Evolutionary conservation across 2,329 filamentous ascomycete genomes (phyloP).

Genomic region (Sarocladium oryzae): DNA sequence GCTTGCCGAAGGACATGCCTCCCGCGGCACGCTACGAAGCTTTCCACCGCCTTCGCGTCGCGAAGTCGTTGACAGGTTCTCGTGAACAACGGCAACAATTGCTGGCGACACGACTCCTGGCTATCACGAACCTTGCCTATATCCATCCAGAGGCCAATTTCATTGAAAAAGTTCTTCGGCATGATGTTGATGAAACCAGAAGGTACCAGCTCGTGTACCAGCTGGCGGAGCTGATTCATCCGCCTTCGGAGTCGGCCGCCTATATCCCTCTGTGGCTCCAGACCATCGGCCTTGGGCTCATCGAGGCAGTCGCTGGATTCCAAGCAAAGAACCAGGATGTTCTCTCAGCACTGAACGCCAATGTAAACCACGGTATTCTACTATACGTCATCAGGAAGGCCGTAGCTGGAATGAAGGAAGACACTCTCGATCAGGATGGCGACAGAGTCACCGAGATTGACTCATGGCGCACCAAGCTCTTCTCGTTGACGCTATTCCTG

Average conservation of each 20-base stretch:
- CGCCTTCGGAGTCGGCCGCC: slow-evolving; percentile 61
- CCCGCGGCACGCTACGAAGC: slow-evolving; percentile 73
- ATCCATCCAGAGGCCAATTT: slow-evolving; percentile 81
- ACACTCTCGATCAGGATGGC: slow-evolving; percentile 45
- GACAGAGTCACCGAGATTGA: slow-evolving; percentile 63
- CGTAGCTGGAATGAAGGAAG: slow-evolving; percentile 68
- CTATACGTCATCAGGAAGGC: slow-evolving; percentile 90
- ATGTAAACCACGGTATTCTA: slow-evolving; percentile 91
- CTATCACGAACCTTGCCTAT: slow-evolving; percentile 86
- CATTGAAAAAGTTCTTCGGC: slow-evolving; percentile 74
- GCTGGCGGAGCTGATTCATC: slow-evolving; percentile 84
- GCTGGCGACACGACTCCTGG: slow-evolving; percentile 74
- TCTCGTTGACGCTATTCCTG: slow-evolving; percentile 79
- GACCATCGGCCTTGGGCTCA: slow-evolving; percentile 69
- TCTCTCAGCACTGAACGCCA: slow-evolving; percentile 84
- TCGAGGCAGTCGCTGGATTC: slow-evolving; percentile 81
- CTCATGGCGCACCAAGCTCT: slow-evolving; percentile 85
- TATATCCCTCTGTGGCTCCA: slow-evolving; percentile 71
- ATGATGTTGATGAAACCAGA: slow-evolving; percentile 84
- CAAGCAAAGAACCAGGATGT: slow-evolving; percentile 74
- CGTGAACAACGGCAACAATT: slow-evolving; percentile 64
- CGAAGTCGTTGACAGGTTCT: slow-evolving; percentile 69
- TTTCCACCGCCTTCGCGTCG: slow-evolving; percentile 73
- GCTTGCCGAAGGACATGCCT: slow-evolving; percentile 59
- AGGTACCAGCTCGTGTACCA: slow-evolving; percentile 88